Evolutionary conservation across 2,329 filamentous ascomycete genomes (phyloP), one percentile per base, ranked within the genome.

Genomic region (Diplodia corticola): DNA sequence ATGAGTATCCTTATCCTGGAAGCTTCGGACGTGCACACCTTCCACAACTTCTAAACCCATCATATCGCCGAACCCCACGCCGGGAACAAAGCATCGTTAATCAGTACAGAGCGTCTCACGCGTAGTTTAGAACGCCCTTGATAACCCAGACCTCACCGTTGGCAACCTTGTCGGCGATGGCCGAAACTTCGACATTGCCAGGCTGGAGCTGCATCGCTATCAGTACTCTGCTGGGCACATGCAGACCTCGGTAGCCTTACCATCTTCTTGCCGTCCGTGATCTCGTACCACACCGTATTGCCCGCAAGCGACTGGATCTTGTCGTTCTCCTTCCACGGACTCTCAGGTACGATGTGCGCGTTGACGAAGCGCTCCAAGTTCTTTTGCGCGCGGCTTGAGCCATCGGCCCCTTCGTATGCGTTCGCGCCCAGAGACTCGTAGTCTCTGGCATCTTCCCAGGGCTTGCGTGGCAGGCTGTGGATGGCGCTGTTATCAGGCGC

Each of bases 101-200:
- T 9, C 20, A n/a, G 26, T 33, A 22, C 20, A 9, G 10, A 6
- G 3, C 15, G 17, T 20, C 26, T 64, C 51, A 67, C 13, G 40
- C 65, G 20, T 70, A 76, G 40, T 69, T 86, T 67, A 89, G 73
- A 26, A 89, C 85, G 4, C 82, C 84, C 70, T 86, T 86, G 67
- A 91, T 74, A 44, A 93, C 85, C 92, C 92, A 96, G 71, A 98
- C 84, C 79, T 98, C 91, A 4, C 95, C 95, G 75, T 98, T 99
- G 3, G 87, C 85, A 20, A 96, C 93, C 68, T 87, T 85, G 70
- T 89, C 89, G 1, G 89, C 89, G 61, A 96, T 83, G 67, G 83
- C 88, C 49, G 88, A 86, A 15, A 98, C 90, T 76, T 93, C 88
- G 50, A 97, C 86, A 69, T 88, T 85, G 5, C 90, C 90, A 0